phyloP scores from a whole-genome alignment of 2,329 filamentous ascomycete species.

The Alternaria triticina region DNA sequence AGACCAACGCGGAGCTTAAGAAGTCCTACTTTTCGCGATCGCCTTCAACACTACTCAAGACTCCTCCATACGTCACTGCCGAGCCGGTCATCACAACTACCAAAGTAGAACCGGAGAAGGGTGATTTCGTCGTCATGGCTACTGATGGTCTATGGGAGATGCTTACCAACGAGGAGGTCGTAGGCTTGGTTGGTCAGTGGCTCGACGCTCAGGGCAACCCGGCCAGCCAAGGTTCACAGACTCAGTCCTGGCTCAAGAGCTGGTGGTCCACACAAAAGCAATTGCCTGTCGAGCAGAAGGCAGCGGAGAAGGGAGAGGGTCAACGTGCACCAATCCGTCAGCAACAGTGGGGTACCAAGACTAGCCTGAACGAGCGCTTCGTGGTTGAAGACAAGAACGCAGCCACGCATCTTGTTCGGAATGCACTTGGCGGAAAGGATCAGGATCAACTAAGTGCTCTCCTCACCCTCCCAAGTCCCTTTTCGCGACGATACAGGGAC shows the following conservation, averaged over 20 bases:
- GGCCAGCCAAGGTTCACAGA: slow-evolving; percentile 44
- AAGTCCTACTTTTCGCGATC: slow-evolving; percentile 85
- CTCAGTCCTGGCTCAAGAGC: slow-evolving; percentile 70
- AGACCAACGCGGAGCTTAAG: slow-evolving; percentile 83
- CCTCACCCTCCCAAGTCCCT: slow-evolving; percentile 88
- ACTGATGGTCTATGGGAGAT: slow-evolving; percentile 99
- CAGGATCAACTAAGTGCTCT: slow-evolving; percentile 92
- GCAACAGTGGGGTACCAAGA: slow-evolving; percentile 86
- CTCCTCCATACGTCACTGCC: slow-evolving; percentile 95
- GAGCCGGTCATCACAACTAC: slow-evolving; percentile 95
- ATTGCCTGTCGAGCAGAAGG: slow-evolving; percentile 77
- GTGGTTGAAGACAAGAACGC: slow-evolving; percentile 95
- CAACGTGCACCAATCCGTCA: slow-evolving; percentile 88
- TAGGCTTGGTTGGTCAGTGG: slow-evolving; percentile 96
- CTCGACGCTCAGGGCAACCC: slow-evolving; percentile 74
- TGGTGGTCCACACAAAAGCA: slow-evolving; percentile 67
- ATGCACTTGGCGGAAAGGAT: slow-evolving; percentile 91
- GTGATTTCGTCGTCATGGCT: slow-evolving; percentile 95
- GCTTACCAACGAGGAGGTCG: slow-evolving; percentile 97
- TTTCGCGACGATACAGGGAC: slow-evolving; percentile 90
- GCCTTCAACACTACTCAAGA: slow-evolving; percentile 78
- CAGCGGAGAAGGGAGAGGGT: slow-evolving; percentile 63
- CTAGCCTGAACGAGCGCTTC: slow-evolving; percentile 78
- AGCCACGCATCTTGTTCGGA: slow-evolving; percentile 92
- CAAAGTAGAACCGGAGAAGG: slow-evolving; percentile 84